These are phyloP conservation scores for Ochromonas danica DNA, from an alignment of 108 stramenopile genomes.

Conservation along the genomic window DNA sequence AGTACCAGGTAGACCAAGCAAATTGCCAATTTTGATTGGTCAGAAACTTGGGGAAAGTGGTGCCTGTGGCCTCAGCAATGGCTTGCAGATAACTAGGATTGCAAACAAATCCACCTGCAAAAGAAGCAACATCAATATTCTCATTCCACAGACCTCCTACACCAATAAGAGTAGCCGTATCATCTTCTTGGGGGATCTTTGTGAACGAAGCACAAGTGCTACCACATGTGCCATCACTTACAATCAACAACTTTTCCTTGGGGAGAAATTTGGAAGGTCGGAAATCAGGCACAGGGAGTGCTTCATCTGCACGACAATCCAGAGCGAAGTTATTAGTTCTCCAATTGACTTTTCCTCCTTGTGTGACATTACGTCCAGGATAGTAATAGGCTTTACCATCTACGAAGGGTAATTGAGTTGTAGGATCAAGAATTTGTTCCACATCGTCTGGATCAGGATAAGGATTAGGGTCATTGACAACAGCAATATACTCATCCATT, in stretches of 20 bases:
- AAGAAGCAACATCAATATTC: constrained; percentile 11
- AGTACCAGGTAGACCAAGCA: constrained; percentile 11
- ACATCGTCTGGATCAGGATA: constrained; percentile 6
- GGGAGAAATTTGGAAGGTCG: constrained; percentile 2
- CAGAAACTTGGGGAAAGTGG: constrained; percentile 17
- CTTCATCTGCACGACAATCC: constrained; percentile 3
- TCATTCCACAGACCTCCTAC: constrained; percentile 21
- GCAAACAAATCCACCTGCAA: constrained; percentile 26
- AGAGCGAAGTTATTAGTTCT: constrained; percentile 6
- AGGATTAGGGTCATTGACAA: constrained; percentile 9
- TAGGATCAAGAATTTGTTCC: constrained; percentile 3
- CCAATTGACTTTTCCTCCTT: background rate
- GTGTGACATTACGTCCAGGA: constrained; percentile 9
- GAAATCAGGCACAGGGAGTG: constrained; percentile 2
- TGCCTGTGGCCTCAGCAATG: background rate
- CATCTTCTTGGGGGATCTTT: constrained; percentile 21
- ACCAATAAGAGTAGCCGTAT: background rate
- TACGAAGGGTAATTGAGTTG: background rate
- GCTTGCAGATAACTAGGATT: background rate
- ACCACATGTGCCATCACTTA: constrained; percentile 17
- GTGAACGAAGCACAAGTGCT: constrained; percentile 29
- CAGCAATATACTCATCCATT: constrained; percentile 11
- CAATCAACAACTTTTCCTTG: background rate
- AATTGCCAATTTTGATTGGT: constrained; percentile 22
- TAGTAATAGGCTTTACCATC: constrained; percentile 20